Percentiles rank a stretch among this genome's conserved stretches.
phyloP scores from a whole-genome alignment of 495 filamentous ascomycete genomes.

The Podospora comata region DNA sequence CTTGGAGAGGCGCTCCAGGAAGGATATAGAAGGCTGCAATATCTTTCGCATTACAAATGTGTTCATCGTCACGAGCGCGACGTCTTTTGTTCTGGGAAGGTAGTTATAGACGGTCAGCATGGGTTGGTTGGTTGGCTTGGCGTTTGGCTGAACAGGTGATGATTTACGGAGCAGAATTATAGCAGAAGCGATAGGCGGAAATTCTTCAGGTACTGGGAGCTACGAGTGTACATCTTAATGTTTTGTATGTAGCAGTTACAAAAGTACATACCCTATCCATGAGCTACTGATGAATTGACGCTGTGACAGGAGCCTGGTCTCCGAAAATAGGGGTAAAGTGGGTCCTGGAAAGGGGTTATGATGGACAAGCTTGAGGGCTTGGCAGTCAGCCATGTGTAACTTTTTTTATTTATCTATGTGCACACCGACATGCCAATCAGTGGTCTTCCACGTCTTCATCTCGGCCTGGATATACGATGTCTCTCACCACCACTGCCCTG shows the following conservation, averaged over 20 bases:
- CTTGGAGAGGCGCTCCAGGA: conserved; percentile 3
- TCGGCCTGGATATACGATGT: conserved; percentile 61
- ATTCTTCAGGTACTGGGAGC: neutral
- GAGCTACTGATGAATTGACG: neutral
- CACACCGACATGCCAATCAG: neutral
- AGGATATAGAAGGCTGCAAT: neutral
- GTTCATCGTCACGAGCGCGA: neutral
- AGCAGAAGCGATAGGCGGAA: neutral
- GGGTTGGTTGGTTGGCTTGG: neutral
- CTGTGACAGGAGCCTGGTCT: neutral
- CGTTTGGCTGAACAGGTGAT: neutral
- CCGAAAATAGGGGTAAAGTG: neutral
- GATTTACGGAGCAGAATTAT: neutral
- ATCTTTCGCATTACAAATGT: neutral
- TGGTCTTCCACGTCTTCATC: conserved; percentile 56
- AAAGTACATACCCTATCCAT: neutral
- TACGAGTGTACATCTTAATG: neutral
- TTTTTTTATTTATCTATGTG: neutral
- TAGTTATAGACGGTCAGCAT: neutral
- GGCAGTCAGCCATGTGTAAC: too few species aligned
- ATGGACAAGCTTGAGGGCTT: neutral
- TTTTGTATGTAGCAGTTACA: neutral
- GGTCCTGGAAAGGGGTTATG: neutral
- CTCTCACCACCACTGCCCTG: conserved; percentile 50
- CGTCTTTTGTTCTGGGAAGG: neutral